phyloP scores from a whole-genome alignment of 2,329 filamentous ascomycete genomes.

The Aspergillus novofumigatus region DNA sequence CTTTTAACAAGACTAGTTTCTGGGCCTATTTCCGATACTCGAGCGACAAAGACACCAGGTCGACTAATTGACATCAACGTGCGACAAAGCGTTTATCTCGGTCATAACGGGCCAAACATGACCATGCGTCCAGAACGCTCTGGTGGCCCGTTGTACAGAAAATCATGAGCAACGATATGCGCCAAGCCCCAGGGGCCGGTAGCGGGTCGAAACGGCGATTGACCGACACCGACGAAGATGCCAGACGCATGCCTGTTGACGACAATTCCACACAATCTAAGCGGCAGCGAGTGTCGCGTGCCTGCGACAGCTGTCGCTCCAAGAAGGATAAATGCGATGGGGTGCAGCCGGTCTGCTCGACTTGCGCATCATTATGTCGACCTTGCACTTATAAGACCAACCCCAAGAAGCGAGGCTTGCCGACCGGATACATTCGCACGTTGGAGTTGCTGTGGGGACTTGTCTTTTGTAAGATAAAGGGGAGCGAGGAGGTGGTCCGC shows the following conservation, averaged over 20 bases:
- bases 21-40: neutral
- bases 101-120: slow-evolving; percentile 19
- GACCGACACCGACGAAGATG: slow-evolving; percentile 28
- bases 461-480: slow-evolving; percentile 60
- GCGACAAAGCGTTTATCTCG: slow-evolving; percentile 30
- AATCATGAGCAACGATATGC: slow-evolving; percentile 31
- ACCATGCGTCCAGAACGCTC: slow-evolving; percentile 25
- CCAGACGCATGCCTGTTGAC: slow-evolving; percentile 21
- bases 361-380: slow-evolving; percentile 60
- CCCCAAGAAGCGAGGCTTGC: slow-evolving; percentile 72
- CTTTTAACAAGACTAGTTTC: neutral
- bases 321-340: slow-evolving; percentile 72
- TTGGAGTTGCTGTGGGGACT: slow-evolving; percentile 66
- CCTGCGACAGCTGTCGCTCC: slow-evolving; percentile 64
- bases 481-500: slow-evolving; percentile 56
- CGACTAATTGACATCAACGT: slow-evolving; percentile 11
- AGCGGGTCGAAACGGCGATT: slow-evolving; percentile 30
- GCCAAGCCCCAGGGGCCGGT: slow-evolving; percentile 26
- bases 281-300: slow-evolving; percentile 62
- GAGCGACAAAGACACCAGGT: slow-evolving; percentile 4
- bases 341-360: slow-evolving; percentile 61
- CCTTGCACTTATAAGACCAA: slow-evolving; percentile 68
- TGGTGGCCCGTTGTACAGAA: slow-evolving; percentile 23
- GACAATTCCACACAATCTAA: slow-evolving; percentile 43
- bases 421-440: slow-evolving; percentile 74